Evolutionary conservation across 495 filamentous ascomycete genomes (phyloP).

Genomic region (Neurospora intermedia): DNA sequence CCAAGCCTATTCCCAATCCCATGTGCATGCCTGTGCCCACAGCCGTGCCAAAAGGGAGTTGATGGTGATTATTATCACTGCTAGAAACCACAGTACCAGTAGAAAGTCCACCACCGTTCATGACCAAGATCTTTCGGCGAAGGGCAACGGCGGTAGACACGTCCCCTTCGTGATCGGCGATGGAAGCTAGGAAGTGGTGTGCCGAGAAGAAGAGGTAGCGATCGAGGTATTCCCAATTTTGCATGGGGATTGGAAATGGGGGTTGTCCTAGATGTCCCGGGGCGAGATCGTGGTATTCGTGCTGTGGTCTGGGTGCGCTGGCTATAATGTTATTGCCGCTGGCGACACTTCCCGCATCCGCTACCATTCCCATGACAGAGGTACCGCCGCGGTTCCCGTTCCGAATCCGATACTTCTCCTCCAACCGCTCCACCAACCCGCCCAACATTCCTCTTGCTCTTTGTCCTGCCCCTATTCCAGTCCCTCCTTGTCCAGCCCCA

Average conservation of each 20-base stretch:
- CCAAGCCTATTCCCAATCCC: background rate
- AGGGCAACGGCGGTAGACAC: slow-evolving; percentile 2
- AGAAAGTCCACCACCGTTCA: background rate
- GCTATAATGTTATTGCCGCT: background rate
- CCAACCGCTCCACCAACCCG: slow-evolving; percentile 2
- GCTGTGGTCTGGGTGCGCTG: background rate
- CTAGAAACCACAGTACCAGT: background rate
- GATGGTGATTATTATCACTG: background rate
- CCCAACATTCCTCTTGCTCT: slow-evolving; percentile 10
- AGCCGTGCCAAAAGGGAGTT: background rate
- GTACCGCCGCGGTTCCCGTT: background rate
- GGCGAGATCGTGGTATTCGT: background rate
- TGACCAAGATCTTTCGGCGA: slow-evolving; percentile 8
- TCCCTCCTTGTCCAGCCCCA: background rate
- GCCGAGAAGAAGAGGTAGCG: slow-evolving; percentile 21
- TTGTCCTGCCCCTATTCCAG: background rate
- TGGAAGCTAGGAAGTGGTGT: slow-evolving; percentile 16
- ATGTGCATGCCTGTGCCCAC: background rate
- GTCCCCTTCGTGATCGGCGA: slow-evolving; percentile 13
- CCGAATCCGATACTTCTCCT: background rate
- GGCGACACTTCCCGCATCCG: background rate
- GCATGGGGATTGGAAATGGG: background rate
- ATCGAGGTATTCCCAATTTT: slow-evolving; percentile 11
- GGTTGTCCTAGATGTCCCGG: background rate
- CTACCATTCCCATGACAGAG: background rate